Evolutionary conservation across 1,284 basidiomycete species (phyloP).

Genomic region (Coniophora puteana): DNA sequence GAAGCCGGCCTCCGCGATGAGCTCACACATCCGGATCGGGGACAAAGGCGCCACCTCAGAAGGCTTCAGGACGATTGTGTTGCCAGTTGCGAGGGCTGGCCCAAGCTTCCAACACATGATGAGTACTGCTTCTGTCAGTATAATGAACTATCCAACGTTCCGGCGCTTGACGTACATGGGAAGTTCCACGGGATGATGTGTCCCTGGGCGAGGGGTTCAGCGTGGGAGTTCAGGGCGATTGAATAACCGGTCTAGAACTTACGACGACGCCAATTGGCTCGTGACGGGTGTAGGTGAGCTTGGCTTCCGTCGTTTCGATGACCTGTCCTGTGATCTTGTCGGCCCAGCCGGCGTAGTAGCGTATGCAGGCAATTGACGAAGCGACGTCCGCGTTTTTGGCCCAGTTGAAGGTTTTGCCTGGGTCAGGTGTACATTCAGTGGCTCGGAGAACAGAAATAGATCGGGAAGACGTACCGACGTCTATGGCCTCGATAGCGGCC

Average conservation of each 20-base stretch:
- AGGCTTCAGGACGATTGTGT: constrained; percentile 75
- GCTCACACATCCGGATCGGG: constrained; percentile 36
- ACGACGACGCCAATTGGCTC: constrained; percentile 84
- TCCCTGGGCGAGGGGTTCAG: constrained; percentile 24
- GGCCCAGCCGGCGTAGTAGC: constrained; percentile 77
- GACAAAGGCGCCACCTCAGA: constrained; percentile 74
- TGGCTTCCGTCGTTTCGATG: constrained; percentile 52
- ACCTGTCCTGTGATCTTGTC: constrained; percentile 87
- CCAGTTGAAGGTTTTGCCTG: constrained; percentile 75
- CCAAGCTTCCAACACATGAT: constrained; percentile 80
- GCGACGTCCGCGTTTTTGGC: constrained; percentile 71
- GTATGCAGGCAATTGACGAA: constrained; percentile 64
- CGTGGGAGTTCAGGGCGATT: neutral
- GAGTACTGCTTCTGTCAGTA: constrained; percentile 35
- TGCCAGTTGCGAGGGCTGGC: constrained; percentile 80
- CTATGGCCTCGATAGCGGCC: constrained; percentile 56
- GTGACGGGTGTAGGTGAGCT: constrained; percentile 78
- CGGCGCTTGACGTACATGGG: constrained; percentile 40
- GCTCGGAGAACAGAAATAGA: neutral
- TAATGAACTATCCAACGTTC: neutral
- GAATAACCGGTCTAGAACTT: neutral
- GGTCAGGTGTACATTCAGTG: neutral
- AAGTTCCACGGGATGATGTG: constrained; percentile 79
- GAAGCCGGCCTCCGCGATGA: constrained; percentile 49
- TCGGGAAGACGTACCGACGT: constrained; percentile 32